Evolutionary conservation across 371 early-diverging fungal genomes (phyloP), one percentile per base, ranked within the genome.

Genomic region (Polyrhizophydium stewartii): DNA sequence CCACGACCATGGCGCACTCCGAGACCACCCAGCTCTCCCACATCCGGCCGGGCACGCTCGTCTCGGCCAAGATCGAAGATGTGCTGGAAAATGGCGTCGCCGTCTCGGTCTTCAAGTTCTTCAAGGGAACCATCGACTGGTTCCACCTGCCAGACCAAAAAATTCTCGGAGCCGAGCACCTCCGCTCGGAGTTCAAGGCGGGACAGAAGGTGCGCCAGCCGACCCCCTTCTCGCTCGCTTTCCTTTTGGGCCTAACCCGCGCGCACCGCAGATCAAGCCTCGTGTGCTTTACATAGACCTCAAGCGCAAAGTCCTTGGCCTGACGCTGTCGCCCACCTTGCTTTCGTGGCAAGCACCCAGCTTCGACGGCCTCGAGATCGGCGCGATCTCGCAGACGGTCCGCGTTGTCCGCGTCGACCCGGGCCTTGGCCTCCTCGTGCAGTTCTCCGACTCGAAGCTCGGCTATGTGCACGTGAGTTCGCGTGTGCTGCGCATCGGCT

Each of bases 51-150:
- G 49, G 49, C 49, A 7, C 7, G 35, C 63, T 84, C 6, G 75
- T 91, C 19, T 71, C 77, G 22, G 82, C 83, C 40, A 67, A 74
- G 19, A 65, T 90, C 33, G 75, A 83, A 21, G 65, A 66, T 41
- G 67, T 85, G 45, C 71, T 79, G 52, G 63, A 78, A 1, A 78
- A 74, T 61, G 93, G 93, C 16, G 49, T 88, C n/a, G 46, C 69
- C 22, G 67, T 85, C 56, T 78, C 82, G 41, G 78, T 91, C 68
- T 82, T 88, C 78, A 90, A 88, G 21, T 73, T 87, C 40, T 88
- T 90, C 61, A 67, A 73, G 35, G 81, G 67, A 22, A 63, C 61
- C 13, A 60, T 69, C n/a, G 65, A 68, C 31, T 61, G 69, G 27
- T 71, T 78, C 41, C 90, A 91, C 58, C 67, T 86, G 2, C 75